A percentile compares a stretch with the other conserved stretches of the same genome.
These are phyloP conservation scores for Geotrichum citri-aurantii DNA, from an alignment of 1,139 yeast genomes.

Conservation along the genomic window DNA sequence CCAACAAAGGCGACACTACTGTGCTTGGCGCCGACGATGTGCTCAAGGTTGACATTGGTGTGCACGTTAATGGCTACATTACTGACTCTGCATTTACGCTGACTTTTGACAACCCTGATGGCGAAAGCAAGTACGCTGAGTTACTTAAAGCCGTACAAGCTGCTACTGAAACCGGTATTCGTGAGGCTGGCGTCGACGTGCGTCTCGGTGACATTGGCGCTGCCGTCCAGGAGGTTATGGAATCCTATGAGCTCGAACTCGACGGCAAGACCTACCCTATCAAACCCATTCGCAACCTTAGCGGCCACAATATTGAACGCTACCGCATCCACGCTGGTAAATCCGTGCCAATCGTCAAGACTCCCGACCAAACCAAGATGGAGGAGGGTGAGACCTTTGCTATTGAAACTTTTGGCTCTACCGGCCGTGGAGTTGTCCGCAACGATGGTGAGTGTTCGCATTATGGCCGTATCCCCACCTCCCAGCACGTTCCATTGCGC, in stretches of 20 bases:
- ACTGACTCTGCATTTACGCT: constrained; percentile 94
- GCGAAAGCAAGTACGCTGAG: constrained; percentile 63
- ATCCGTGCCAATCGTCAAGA: constrained; percentile 91
- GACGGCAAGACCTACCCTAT: constrained; percentile 82
- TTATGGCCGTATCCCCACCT: constrained; percentile 61
- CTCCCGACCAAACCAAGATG: constrained; percentile 92
- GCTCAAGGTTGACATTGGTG: constrained; percentile 96
- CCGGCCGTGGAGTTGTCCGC: constrained; percentile 88
- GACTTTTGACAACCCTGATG: constrained; percentile 44
- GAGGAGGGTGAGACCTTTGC: constrained; percentile 99
- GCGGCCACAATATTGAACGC: constrained; percentile 88
- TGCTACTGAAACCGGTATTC: constrained; percentile 91
- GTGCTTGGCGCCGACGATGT: constrained; percentile 81
- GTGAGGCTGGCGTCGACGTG: constrained; percentile 93
- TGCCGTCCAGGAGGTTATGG: constrained; percentile 96
- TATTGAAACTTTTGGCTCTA: constrained; percentile 94
- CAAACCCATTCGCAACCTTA: constrained; percentile 83
- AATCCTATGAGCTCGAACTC: constrained; percentile 85
- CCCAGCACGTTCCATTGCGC: constrained; percentile 48
- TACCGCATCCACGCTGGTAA: constrained; percentile 89
- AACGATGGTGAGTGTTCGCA: constrained; percentile 92
- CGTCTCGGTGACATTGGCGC: constrained; percentile 93
- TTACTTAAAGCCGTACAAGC: constrained; percentile 78
- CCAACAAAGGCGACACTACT: constrained; percentile 88
- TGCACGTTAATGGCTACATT: constrained; percentile 92